phyloP scores from a whole-genome alignment of 2,329 filamentous ascomycete species.

The Bipolaris oryzae region DNA sequence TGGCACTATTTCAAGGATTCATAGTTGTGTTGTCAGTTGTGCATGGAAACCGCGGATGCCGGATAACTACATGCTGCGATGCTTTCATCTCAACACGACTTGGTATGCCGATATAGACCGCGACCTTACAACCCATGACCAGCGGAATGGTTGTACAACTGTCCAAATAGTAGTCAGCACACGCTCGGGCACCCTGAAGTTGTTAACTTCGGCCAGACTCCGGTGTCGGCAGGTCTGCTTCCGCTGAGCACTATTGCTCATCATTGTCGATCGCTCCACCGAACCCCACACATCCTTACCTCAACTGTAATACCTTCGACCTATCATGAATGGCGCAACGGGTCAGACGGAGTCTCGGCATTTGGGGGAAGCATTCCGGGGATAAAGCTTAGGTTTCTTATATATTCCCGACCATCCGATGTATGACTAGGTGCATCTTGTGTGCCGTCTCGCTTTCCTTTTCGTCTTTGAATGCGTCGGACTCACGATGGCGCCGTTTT shows the following conservation, averaged over 20 bases:
- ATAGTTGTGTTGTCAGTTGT: neutral
- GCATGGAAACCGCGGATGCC: neutral
- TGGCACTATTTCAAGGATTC: neutral
- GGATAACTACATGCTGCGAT: neutral
- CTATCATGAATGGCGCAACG: conserved; percentile 4
- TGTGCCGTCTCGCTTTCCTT: neutral
- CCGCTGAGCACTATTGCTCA: neutral
- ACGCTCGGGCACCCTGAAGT: neutral
- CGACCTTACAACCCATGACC: neutral
- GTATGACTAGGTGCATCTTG: neutral
- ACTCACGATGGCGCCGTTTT: neutral
- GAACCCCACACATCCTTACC: conserved; percentile 8
- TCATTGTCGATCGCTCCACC: conserved; percentile 10
- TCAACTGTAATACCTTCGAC: neutral
- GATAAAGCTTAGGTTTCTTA: conserved; percentile 5
- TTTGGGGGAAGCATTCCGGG: conserved; percentile 2
- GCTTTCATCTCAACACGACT: neutral
- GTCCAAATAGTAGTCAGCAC: neutral
- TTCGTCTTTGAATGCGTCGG: neutral
- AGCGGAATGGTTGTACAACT: neutral
- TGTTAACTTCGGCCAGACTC: neutral
- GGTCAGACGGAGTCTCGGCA: conserved; percentile 1
- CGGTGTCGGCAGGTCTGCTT: neutral
- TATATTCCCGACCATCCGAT: neutral
- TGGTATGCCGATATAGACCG: neutral